Base-by-base conservation (phyloP, 331 rosid genomes). In the Quercus phellos region DNA sequence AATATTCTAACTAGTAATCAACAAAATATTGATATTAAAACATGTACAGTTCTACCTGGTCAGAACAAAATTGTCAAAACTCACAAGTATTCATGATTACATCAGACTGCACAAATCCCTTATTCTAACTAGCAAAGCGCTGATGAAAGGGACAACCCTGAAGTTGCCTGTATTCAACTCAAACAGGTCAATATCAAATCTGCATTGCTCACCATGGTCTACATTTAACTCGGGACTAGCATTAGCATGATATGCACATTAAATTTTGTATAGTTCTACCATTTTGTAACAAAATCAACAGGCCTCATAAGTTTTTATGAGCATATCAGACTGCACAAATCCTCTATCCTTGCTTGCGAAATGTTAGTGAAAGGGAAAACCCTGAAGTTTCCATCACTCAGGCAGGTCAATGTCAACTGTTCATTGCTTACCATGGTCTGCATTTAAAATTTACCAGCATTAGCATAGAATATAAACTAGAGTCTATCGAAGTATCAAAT, bases 391-490 rank as follows among this genome's bases (percentile, higher is more conserved):
- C 98, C 98, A 55, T 90, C 91, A 66, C 76, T 74, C 83, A 85
- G 64, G 74, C 99, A 94, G 74, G 96, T 94, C 90, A 94, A 82
- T 63, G 98, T 94, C 96, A 91, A 72, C 87, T 90, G 91, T 70
- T 78, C 89, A 78, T 88, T 63, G 84, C 90, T 91, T 84, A 86
- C 93, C 99, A 90, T 92, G 80, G 92, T 78, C 99, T 94, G 99
- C 97, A 89, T 76, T 85, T 78, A 73, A 72, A 79, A 61, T 56
- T 80, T 73, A 64, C 74, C 61, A 79, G 26, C 77, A 74, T 78
- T 68, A 81, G 79, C 71, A 74, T 29, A 58, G 68, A 63, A 56
- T 53, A 68, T 83, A 30, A 64, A 21, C 61, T 68, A 68, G 50
- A 77, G 51, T 34, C 72, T 35, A 51, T 21, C 35, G 18, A 17